Evolutionary conservation across 1,139 yeast genomes (phyloP), one percentile per base, ranked within the genome.

Genomic region (Pichia terricola): DNA sequence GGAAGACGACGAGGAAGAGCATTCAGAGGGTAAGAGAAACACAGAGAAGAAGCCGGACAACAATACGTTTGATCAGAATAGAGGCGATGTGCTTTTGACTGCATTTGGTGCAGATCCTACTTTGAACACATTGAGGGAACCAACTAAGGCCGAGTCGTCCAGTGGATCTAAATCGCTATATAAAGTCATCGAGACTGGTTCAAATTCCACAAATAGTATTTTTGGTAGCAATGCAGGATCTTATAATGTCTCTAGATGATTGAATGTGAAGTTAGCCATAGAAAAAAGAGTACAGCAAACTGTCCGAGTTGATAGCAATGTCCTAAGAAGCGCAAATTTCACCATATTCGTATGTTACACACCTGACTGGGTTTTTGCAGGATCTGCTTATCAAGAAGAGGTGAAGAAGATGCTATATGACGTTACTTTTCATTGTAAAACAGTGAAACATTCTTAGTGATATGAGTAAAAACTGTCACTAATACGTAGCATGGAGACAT

Each of bases 171-270:
- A 30, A 30, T 30, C 32, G 7, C 58, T 74, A 25, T 75, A 69
- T 52, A 65, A 67, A 31, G 70, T 73, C 4, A 50, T 75, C 36
- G 64, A 69, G 10, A 8, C 32, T 30, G 32, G 32, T 8, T 30
- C 32, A 8, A 30, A 7, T 10, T 8, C 7, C 9, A 30, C 32
- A 30, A 10, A 56, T 56, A 35, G 65, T 57, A 35, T 54, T 51
- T 45, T 53, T 60, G 56, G 67, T 2, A 47, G 63, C 8, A 59
- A 57, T 30, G 32, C 32, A 30, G 32, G 10, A 8, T 8, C 32
- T 30, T 30, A 30, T 30, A 30, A 30, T 30, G 10, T 30, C 10
- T 30, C 32, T 7, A 30, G 10, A 30, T 30, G 2, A 16, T 16
- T 16, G 22, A 16, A 16, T 16, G 22, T 2, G 22, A 16, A 16